Evolutionary conservation across 176 grass and related monocot species (phyloP), one percentile per base, ranked within the genome.

Genomic region (Bothriochloa decipiens): DNA sequence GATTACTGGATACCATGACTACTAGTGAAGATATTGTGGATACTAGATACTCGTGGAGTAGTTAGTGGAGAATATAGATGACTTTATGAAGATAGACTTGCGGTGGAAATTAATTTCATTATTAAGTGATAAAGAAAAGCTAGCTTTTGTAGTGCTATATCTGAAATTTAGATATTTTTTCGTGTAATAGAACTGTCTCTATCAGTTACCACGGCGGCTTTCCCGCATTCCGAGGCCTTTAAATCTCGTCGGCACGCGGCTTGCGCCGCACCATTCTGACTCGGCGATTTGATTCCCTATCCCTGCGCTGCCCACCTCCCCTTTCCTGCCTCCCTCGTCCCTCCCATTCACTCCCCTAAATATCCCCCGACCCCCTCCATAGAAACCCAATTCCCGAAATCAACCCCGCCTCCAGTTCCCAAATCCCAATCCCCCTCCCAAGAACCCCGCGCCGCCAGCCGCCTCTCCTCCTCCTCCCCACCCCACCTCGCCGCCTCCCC

Each of bases 401-500:
- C 46, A 28, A 17, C 52, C 52, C 52, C 52, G 18, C 52, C 52
- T 55, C 52, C 52, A 8, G 57, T 25, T 61, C 57, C 22, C 57
- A 25, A 61, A n/a, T 22, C 53, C 47, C 47, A 52, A 52, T 52
- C 52, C 47, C 47, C 47, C 47, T 58, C 8, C 49, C 50, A 2
- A 20, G 17, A 60, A 60, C 57, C 57, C 57, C n/a, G 57, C 57
- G 57, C 22, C 57, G 57, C n/a, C 8, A 0, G 17, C 52, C 20
- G 0, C 53, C 18, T 18, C 53, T 20, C 2, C 52, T 17, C 55
- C 55, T 5, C 17, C 35, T 9, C 14, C 7, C 86, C 79, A 8
- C 86, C 79, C 84, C 18, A 57, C 52, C 52, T n/a, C 36, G 68
- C 86, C 76, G 58, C 83, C 65, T 84, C 71, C 7, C 85, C 89